These are phyloP conservation scores for Raddia distichophylla DNA, from an alignment of 176 grass and related monocot genomes.

Conservation along the genomic window DNA sequence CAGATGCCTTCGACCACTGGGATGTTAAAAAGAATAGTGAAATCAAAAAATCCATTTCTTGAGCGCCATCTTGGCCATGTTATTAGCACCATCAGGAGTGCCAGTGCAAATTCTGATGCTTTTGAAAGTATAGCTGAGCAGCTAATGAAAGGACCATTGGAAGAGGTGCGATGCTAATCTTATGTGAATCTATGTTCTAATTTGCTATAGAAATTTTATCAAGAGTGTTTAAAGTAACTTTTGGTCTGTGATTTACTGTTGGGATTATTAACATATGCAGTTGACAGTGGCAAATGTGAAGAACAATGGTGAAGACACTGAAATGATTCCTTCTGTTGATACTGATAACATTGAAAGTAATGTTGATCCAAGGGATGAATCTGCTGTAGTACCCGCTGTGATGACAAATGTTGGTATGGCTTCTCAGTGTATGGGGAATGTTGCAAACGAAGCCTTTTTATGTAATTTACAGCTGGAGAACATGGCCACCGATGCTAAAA, in stretches of 20 bases:
- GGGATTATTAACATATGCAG: constrained; percentile 33
- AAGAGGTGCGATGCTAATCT: constrained; percentile 54
- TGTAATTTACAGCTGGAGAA: constrained; percentile 42
- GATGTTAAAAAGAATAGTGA: constrained; percentile 64
- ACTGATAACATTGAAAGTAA: constrained; percentile 37
- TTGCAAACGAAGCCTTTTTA: constrained; percentile 31
- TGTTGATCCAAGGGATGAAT: constrained; percentile 21
- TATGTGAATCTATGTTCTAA: constrained; percentile 27
- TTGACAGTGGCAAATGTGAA: constrained; percentile 31
- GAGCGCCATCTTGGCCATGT: constrained; percentile 60
- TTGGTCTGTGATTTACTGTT: constrained; percentile 20
- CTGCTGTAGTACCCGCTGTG: constrained; percentile 43
- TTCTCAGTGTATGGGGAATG: constrained; percentile 33
- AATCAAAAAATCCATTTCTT: constrained; percentile 66
- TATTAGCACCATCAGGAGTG: constrained; percentile 62
- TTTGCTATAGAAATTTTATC: constrained; percentile 21
- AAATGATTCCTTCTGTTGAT: constrained; percentile 53
- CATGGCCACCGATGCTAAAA: constrained; percentile 27
- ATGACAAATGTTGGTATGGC: constrained; percentile 38
- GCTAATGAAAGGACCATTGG: constrained; percentile 61
- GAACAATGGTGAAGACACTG: constrained; percentile 25
- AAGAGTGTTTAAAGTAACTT: not conserved
- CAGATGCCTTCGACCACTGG: constrained; percentile 78
- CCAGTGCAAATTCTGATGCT: constrained; percentile 63
- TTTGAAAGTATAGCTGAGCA: constrained; percentile 70